Conservation (phyloP, 164 flowering plant genomes). For the Macadamia tetraphylla region DNA sequence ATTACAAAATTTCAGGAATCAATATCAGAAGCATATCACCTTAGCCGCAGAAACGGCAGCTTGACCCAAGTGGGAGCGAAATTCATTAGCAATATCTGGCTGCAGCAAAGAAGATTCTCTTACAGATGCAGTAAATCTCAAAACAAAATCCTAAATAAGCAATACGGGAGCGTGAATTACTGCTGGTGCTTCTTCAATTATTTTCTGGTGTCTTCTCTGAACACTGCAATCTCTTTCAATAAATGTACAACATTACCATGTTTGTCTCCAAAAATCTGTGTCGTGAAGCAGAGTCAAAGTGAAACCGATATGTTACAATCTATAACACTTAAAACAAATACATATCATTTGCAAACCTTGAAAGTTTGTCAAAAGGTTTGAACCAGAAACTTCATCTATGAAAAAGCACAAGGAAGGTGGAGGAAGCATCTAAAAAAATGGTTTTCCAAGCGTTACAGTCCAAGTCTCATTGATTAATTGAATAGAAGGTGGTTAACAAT, state of each 20-base stretch:
- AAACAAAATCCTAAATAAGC: conserved; percentile 11
- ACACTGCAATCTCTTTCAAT: conserved; percentile 97
- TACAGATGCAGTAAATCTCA: conserved; percentile 15
- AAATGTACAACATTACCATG: conserved; percentile 78
- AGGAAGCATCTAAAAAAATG: too few species aligned
- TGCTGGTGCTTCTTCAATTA: conserved; percentile 99
- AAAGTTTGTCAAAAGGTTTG: background rate
- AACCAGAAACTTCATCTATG: too few species aligned
- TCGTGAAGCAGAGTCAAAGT: background rate
- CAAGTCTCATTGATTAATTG: background rate
- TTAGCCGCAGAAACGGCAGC: conserved; percentile 99
- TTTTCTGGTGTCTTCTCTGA: conserved; percentile 99
- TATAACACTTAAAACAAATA: background rate
- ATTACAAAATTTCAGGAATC: conserved; percentile 3
- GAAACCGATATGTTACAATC: background rate
- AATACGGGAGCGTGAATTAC: conserved; percentile 39
- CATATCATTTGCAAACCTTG: background rate
- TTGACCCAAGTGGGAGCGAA: conserved; percentile 80
- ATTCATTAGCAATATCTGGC: conserved; percentile 69
- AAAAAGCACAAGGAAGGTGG: background rate
- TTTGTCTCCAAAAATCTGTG: conserved; percentile 90
- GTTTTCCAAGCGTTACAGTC: too few species aligned
- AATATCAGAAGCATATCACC: conserved; percentile 35
- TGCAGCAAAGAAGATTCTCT: conserved; percentile 41
- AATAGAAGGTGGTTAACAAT: background rate